Percentiles rank a stretch among this genome's conserved stretches.
These are phyloP conservation scores for Scenedesmus sp. DNA, from an alignment of 163 green algal genomes.

Conservation along the genomic window DNA sequence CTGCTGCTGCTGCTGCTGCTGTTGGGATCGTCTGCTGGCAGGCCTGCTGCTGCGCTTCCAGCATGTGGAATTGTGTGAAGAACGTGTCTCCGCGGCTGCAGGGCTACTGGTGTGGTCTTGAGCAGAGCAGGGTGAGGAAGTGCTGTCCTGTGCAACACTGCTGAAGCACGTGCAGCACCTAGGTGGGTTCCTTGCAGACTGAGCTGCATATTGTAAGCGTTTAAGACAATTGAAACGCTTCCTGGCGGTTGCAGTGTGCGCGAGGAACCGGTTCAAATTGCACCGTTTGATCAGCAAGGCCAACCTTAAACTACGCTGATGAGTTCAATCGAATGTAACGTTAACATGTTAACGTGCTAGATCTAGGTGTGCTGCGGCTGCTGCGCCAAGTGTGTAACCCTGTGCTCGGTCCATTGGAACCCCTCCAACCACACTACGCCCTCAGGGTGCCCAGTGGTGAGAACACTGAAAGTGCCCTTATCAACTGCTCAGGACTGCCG, in stretches of 20 bases:
- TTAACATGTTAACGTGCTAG: background rate
- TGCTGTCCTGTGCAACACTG: background rate
- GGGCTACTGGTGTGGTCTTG: background rate
- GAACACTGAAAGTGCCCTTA: too few species aligned
- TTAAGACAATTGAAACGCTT: background rate
- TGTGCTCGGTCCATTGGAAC: background rate
- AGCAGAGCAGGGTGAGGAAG: background rate
- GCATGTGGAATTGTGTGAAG: background rate
- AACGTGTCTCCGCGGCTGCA: background rate
- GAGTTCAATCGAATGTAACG: background rate
- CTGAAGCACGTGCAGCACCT: background rate
- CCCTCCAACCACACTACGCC: background rate
- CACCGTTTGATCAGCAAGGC: background rate
- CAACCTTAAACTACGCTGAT: background rate
- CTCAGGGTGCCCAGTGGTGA: background rate
- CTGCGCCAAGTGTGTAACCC: background rate
- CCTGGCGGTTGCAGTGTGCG: background rate
- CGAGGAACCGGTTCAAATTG: background rate
- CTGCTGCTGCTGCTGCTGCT: conserved; percentile 24
- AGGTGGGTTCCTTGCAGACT: background rate
- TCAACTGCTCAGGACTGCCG: too few species aligned
- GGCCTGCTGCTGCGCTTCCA: background rate
- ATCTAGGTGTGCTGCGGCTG: background rate
- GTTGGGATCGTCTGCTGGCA: conserved; percentile 20
- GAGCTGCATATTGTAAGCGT: background rate